Evolutionary conservation across 2,329 filamentous ascomycete genomes (phyloP), one percentile per base, ranked within the genome.

Genomic region (Pseudophaeomoniella oleicola): DNA sequence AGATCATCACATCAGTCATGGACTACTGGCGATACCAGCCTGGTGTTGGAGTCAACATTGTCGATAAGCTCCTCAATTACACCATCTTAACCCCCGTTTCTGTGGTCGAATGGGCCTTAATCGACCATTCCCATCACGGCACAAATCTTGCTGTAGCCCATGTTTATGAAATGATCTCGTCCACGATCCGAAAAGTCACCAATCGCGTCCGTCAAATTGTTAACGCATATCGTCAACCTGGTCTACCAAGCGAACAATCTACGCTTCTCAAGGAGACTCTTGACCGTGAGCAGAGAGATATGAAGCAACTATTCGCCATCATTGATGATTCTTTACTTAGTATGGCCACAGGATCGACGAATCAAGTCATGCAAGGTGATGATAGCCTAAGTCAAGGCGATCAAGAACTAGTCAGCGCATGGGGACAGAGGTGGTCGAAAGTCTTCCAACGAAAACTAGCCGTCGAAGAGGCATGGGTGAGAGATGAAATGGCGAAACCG

Each of bases 61-160:
- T 96, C 40, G 88, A 96, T 65, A 96, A 96, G 60, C 72, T 98
- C 4, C 78, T 98, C 48, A 98, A 96, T 62, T 98, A 94, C 63
- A 87, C 83, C 11, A 94, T 98, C 48, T 69, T 98, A 22, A 86
- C 81, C 5, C 90, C 90, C 0, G 66, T 77, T 39, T 79, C 78
- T 12, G 86, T 98, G 17, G 72, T 94, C 34, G 78, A 93, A 51
- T 98, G 90, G 90, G 84, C 84, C 1, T 68, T 98, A 10, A 67
- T 75, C 19, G 75, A 84, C 42, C 66, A 67, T 42, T 60, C 77
- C 37, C 62, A 72, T 14, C 72, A 75, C 2, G 81, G 81, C 34
- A 69, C 72, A 31, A 70, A 72, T 3, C 72, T 98, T 10, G 74
- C 80, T 9, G 72, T 81, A 46, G 66, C 78, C 4, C 78, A 88